Evolutionary conservation across 108 stramenopile species (phyloP).

Genomic region (Pseudonitzschia delicatissima): DNA sequence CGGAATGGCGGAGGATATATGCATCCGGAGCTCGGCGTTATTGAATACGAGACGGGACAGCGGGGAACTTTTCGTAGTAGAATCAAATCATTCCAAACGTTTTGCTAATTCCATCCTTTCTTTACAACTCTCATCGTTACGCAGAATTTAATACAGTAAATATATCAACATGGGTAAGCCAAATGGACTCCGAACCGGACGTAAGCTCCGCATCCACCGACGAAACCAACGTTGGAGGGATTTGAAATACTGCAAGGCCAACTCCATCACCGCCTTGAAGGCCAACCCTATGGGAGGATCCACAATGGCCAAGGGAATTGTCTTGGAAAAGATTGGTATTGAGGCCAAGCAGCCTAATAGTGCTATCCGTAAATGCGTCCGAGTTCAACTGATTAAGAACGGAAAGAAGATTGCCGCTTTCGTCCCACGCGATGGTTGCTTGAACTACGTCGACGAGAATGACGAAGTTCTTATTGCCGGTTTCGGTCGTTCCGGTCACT

Average conservation of each 20-base stretch:
- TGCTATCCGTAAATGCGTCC: slow-evolving; percentile 99
- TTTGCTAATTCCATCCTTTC: too few species aligned
- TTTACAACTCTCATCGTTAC: too few species aligned
- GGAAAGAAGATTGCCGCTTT: slow-evolving; percentile 99
- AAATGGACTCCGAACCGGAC: slow-evolving; percentile 95
- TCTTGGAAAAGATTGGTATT: slow-evolving; percentile 99
- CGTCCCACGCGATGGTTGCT: slow-evolving; percentile 99
- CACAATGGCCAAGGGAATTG: slow-evolving; percentile 99
- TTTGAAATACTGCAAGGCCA: slow-evolving; percentile 95
- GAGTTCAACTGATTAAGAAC: slow-evolving; percentile 99
- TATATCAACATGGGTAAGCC: slow-evolving; percentile 92
- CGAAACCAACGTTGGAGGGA: slow-evolving; percentile 95
- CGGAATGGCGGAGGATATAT: too few species aligned
- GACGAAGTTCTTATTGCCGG: slow-evolving; percentile 99
- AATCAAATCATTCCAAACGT: too few species aligned
- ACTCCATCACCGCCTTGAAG: slow-evolving; percentile 99
- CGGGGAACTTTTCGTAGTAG: too few species aligned
- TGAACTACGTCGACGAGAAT: slow-evolving; percentile 99
- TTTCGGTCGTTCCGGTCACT: slow-evolving; percentile 99
- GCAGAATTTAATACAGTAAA: slow-evolving; percentile 9
- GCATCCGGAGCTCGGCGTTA: too few species aligned
- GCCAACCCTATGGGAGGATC: slow-evolving; percentile 99
- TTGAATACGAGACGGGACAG: too few species aligned
- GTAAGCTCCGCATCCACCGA: slow-evolving; percentile 98
- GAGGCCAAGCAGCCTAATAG: slow-evolving; percentile 99